Conservation (phyloP, 2,329 filamentous ascomycete genomes). For the Catunica adiposa region DNA sequence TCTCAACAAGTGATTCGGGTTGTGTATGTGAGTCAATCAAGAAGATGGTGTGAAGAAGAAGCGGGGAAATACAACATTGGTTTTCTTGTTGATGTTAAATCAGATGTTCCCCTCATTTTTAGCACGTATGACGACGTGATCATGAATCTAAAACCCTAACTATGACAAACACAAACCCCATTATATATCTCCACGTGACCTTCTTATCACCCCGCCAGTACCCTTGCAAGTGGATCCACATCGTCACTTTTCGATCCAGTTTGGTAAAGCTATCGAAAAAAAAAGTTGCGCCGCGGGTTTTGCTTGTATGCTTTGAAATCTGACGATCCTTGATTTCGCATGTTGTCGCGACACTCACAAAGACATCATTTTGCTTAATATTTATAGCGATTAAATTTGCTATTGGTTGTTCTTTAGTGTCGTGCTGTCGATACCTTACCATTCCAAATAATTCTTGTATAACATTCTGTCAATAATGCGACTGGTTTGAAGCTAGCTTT, state of each 20-base stretch:
- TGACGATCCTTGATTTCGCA: constrained; percentile 1
- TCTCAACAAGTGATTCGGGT: not conserved
- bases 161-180: not conserved
- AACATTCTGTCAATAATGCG: not conserved
- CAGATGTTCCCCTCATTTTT: too few relatives aligned
- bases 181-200: constrained; percentile 12
- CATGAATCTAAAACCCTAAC: too few relatives aligned
- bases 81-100: not conserved
- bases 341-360: not conserved
- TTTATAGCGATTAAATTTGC: not conserved
- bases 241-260: constrained; percentile 13
- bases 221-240: constrained; percentile 10
- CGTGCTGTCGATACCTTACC: not conserved
- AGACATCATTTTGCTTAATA: not conserved
- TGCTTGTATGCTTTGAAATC: not conserved
- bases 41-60: not conserved
- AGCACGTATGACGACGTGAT: not conserved
- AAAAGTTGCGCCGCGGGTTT: constrained; percentile 2
- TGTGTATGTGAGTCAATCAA: not conserved
- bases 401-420: not conserved
- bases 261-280: constrained; percentile 5
- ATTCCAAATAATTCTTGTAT: not conserved
- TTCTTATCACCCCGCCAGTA: constrained; percentile 13
- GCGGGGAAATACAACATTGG: not conserved
- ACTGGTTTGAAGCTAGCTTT: not conserved